These are phyloP conservation scores for Hordeum vulgare DNA, from an alignment of 176 grass and related monocot genomes.

Conservation along the genomic window MorexV3_pseudomolecules_assembly NC_058519.1:70497913-70498412, in stretches of 20 bases:
- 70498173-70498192: not conserved
- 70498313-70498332: not conserved
- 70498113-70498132: not conserved
- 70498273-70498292: not conserved
- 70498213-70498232: not conserved
- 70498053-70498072: not conserved
- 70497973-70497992: not conserved
- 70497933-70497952: not conserved
- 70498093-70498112: not conserved
- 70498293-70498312: not conserved
- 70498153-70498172: not conserved
- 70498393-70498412: no score
- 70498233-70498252: not conserved
- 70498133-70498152: not conserved
- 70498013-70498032: not conserved
- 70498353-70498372: not conserved
- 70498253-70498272: not conserved
- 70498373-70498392: no score
- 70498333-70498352: not conserved
- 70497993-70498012: not conserved
- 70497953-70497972: not conserved
- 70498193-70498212: not conserved
- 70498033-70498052: not conserved
- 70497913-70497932: not conserved
- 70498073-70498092: not conserved